These are phyloP conservation scores for Saturnispora quitensis DNA, from an alignment of 805 yeast species.

Conservation along the genomic window DNA sequence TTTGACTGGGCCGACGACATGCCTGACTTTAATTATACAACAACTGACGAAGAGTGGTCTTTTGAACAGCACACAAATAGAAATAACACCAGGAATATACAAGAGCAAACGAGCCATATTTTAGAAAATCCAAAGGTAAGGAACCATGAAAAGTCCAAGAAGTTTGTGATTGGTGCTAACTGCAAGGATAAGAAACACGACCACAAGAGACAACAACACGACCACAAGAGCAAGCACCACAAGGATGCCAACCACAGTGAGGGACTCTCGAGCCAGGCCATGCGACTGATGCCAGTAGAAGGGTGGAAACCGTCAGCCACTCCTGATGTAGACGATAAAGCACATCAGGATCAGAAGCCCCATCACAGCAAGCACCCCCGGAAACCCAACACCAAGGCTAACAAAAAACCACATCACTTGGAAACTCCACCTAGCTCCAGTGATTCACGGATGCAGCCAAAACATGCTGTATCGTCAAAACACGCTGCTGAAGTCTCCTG, in stretches of 20 bases:
- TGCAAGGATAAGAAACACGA: neutral
- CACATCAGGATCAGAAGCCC: neutral
- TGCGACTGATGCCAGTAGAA: slow-evolving; percentile 8
- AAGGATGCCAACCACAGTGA: neutral
- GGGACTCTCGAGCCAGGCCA: slow-evolving; percentile 3
- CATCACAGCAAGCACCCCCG: neutral
- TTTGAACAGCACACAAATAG: neutral
- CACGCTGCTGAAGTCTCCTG: neutral
- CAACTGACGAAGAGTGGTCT: neutral
- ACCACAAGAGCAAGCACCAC: neutral
- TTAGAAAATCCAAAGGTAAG: neutral
- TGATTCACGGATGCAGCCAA: neutral
- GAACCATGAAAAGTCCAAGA: neutral
- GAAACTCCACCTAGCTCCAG: slow-evolving; percentile 5
- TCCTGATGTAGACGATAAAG: slow-evolving; percentile 5
- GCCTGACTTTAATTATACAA: neutral
- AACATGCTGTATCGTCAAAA: neutral
- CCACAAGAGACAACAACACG: neutral
- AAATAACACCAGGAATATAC: too few species aligned
- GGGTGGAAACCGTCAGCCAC: slow-evolving; percentile 6
- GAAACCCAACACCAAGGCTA: neutral
- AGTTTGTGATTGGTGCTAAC: neutral
- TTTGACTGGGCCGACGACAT: slow-evolving; percentile 6
- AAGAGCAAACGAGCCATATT: neutral
- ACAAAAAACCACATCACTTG: neutral